These are phyloP conservation scores for Gossypium arboreum DNA, from an alignment of 345 rosid genomes.

Conservation along the genomic window DNA sequence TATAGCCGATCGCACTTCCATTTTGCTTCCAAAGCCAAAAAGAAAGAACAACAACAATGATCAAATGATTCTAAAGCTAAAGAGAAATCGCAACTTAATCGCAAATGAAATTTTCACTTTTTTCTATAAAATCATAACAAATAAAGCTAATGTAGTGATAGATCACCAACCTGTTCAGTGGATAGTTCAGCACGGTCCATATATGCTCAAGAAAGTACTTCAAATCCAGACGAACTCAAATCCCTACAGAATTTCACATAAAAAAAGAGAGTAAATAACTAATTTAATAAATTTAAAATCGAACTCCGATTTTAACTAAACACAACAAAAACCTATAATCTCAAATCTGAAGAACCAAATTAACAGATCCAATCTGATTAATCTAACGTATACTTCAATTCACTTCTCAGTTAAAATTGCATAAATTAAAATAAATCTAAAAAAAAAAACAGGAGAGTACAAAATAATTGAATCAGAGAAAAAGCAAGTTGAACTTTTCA, in stretches of 20 bases:
- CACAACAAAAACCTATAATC: not conserved
- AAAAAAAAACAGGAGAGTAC: not conserved
- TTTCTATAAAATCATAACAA: not conserved
- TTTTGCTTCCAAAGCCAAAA: not conserved
- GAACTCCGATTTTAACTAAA: not conserved
- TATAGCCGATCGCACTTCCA: not conserved
- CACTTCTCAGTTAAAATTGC: not conserved
- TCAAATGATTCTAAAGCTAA: not conserved
- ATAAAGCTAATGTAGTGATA: slow-evolving; percentile 14
- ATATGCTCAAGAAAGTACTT: slow-evolving; percentile 27
- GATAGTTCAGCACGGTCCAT: slow-evolving; percentile 81
- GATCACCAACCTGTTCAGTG: slow-evolving; percentile 63
- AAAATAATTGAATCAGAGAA: not conserved
- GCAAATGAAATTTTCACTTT: not conserved
- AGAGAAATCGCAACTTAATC: not conserved
- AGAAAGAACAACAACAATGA: not conserved
- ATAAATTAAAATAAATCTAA: not conserved
- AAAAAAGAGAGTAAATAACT: not conserved
- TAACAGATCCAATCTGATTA: slow-evolving; percentile 14
- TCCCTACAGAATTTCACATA: slow-evolving; percentile 20
- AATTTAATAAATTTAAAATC: slow-evolving; percentile 2
- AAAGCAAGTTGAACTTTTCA: not conserved
- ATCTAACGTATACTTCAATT: not conserved
- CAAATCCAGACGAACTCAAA: slow-evolving; percentile 27
- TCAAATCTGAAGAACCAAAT: not conserved